Evolutionary conservation across 371 early-diverging fungal genomes (phyloP), one percentile per base, ranked within the genome.

Genomic region (Mucor piriformis): DNA sequence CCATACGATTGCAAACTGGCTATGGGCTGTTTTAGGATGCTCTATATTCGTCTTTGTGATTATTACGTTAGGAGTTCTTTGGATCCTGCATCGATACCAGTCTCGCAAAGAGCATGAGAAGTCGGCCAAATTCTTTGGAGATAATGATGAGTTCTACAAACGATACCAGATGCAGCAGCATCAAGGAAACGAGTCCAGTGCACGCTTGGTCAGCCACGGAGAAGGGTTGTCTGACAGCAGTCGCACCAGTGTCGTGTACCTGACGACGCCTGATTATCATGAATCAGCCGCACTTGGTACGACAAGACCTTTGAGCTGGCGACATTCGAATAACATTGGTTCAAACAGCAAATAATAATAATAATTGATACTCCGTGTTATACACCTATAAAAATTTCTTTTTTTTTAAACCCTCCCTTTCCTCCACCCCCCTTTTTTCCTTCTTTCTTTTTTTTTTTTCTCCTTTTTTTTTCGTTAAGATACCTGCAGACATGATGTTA

Each of bases 401-500:
- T 43, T 46, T 46, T 29, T 29, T 29, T 29, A 6, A 29, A 29
- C 4, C 29, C 29, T 29, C 29, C 29, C 29, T n/a, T n/a, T n/a
- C n/a, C n/a, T n/a, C n/a, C 5, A 27, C 23, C 46, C 55, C 25
- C 53, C 38, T 25, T 27, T 59, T 35, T 53, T 46, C 27, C 54
- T 54, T 25, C 54, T 43, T 53, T 46, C 53, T 47, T 54, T 47
- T 24, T 24, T 48, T 46, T 55, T 16, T 53, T 50, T 51, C 50
- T 56, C 27, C 37, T 49, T 35, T 21, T 47, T 53, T 11, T 11
- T 50, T 13, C 18, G 13, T 3, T 34, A n/a, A 18, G 40, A 35
- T 34, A 24, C 27, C 21, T 46, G 25, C 49, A 29, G 24, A 43
- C 20, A 54, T 40, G 42, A 77, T 96, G 96, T 40, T 98, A 69